Evolutionary conservation across 2,329 filamentous ascomycete species (phyloP).

Genomic region (Huntiella omanensis): DNA sequence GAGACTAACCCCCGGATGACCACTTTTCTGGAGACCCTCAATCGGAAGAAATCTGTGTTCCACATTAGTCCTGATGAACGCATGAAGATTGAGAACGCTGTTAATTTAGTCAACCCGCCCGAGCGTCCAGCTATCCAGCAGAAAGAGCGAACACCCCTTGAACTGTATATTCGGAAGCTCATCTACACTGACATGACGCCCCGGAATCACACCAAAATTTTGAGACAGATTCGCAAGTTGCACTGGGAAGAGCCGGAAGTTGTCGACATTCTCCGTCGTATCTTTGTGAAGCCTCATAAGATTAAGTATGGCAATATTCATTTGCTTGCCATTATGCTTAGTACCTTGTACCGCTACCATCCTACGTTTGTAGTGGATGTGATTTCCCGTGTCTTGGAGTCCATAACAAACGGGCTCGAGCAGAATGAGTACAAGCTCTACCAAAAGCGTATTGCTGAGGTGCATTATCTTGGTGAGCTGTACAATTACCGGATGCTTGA

Average conservation of each 20-base stretch:
- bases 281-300: constrained; percentile 91
- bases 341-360: constrained; percentile 79
- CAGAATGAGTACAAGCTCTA: constrained; percentile 96
- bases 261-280: constrained; percentile 61
- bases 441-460: constrained; percentile 81
- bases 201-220: constrained; percentile 78
- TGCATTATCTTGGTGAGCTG: constrained; percentile 88
- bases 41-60: constrained; percentile 88
- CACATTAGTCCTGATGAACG: constrained; percentile 90
- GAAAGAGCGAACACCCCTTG: constrained; percentile 85
- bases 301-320: constrained; percentile 97
- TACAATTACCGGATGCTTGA: constrained; percentile 98
- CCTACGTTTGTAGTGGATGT: constrained; percentile 79
- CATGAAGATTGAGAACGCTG: constrained; percentile 95
- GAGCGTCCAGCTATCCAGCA: constrained; percentile 86
- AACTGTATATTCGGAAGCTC: constrained; percentile 81
- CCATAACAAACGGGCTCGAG: constrained; percentile 72
- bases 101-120: constrained; percentile 95
- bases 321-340: constrained; percentile 73
- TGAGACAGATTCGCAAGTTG: constrained; percentile 85
- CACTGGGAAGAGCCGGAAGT: constrained; percentile 95
- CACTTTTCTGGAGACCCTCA: constrained; percentile 83
- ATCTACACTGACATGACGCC: constrained; percentile 89
- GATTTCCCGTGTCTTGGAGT: constrained; percentile 80
- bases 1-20: constrained; percentile 87